Evolutionary conservation across 2,329 filamentous ascomycete species (phyloP), one percentile per base, ranked within the genome.

Genomic region (Sphaerostilbella broomeana): DNA sequence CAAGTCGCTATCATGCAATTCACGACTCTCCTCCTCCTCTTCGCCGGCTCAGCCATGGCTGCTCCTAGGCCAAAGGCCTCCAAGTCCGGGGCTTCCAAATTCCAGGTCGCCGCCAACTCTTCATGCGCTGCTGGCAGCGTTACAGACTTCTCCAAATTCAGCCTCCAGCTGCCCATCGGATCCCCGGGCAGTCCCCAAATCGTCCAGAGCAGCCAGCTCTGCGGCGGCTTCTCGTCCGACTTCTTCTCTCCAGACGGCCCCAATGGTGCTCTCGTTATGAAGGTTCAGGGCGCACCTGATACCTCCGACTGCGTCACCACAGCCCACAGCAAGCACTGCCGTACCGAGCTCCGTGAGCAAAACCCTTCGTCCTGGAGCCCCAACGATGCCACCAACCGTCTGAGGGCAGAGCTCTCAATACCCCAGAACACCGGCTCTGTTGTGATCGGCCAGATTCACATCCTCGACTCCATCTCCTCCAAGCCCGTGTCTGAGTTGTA

Each of bases 401-500:
- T 45, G 10, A 11, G 10, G 12, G 43, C 10, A 16, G 26, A 27
- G n/a, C 48, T 67, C 6, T 43, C 48, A 25, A 55, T 61, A 1
- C 56, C 59, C 43, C 52, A 60, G 43, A 59, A 57, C 15, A 49
- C 52, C 18, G 53, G 58, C 35, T 60, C 60, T 7, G 64, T 59
- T 8, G 60, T 62, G 6, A 52, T 66, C 32, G 63, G 62, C 5
- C 63, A 66, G 44, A 57, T 66, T 40, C 59, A 65, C 31, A 58
- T 63, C 33, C 58, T 64, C 28, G 57, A 58, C 32, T 49, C 40
- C 12, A 44, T 63, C 9, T 63, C 58, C 15, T 53, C 41, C 41
- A 67, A 67, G 47, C 64, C 64, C 1, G 54, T 67, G 10, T 57
- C 53, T 12, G 64, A 67, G 44, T 48, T 68, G 12, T 68, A 61